Conservation (phyloP, 129 eudicot species). For the Centrapalus pauciflorus region DNA sequence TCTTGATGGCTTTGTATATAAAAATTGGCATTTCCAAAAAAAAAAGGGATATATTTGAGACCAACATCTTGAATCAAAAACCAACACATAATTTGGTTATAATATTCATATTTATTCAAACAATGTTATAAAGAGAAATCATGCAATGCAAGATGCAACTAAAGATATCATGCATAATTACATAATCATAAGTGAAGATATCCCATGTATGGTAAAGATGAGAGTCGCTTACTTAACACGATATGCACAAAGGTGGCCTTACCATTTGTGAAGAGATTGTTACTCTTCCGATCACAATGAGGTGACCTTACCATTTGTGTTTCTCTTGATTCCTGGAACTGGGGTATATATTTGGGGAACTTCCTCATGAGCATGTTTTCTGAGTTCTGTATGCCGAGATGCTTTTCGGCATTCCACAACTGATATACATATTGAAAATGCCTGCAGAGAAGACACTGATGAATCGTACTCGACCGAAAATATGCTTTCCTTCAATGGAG, state of each 20-base stretch:
- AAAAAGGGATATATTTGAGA: background rate
- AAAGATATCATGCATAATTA: slow-evolving; percentile 15
- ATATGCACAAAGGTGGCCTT: background rate
- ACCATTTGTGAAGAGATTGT: background rate
- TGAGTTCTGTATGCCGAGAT: slow-evolving; percentile 27
- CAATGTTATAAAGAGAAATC: slow-evolving; percentile 1
- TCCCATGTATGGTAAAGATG: too few species aligned
- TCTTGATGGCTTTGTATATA: too few species aligned
- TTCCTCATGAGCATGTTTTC: slow-evolving; percentile 11
- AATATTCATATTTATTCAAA: slow-evolving; percentile 12
- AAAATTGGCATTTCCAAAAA: too few species aligned
- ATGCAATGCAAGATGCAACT: background rate
- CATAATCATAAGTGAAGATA: background rate
- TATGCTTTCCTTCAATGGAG: slow-evolving; percentile 56
- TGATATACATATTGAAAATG: slow-evolving; percentile 66
- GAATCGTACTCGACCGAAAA: slow-evolving; percentile 61
- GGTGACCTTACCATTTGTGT: background rate
- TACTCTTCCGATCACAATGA: background rate
- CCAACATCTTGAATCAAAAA: background rate
- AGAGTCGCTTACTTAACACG: background rate
- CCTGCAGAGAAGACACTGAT: slow-evolving; percentile 54
- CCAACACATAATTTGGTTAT: background rate
- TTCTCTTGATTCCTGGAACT: slow-evolving; percentile 19
- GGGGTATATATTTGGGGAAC: slow-evolving; percentile 35
- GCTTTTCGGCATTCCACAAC: slow-evolving; percentile 40